Base-by-base conservation (phyloP, 768 basidiomycete genomes). In the Tylopilus vinaceipallidus region DNA sequence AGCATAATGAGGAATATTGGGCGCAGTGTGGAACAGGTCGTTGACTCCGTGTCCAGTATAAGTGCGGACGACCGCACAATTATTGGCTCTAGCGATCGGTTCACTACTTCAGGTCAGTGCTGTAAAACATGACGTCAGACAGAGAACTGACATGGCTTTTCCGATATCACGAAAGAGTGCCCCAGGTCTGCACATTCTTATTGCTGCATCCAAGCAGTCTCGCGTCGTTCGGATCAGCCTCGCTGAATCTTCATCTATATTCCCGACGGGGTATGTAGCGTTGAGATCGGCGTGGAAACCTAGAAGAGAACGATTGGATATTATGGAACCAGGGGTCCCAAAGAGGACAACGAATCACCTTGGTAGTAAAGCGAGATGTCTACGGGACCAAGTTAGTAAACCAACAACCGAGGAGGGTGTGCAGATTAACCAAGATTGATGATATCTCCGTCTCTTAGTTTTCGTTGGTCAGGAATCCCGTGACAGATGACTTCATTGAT, bases 401-500 rank as follows among this genome's bases (percentile, higher is more conserved):
- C 39, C 49, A 46, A 42, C 38, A 50, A 51, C 30, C 33, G 49
- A 32, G 36, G 44, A 32, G 45, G 35, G 30, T 49, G 35, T 44
- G 51, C 34, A 45, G 48, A 64, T 75, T 51, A 54, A 86, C 90
- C 94, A 45, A 99, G 83, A 70, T 99, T 99, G 66, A 98, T 75
- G 57, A 98, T 98, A 71, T 99, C 97, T 16, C 97, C 97, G 56
- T 98, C 91, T 60, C 78, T 78, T 56, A 94, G 69, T 60, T 83
- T 86, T 54, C 89, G 73, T 63, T 87, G 77, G 72, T 95, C 92
- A 32, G 95, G 94, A 54, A 95, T 95, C 49, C 95, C 97, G 67
- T 99, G 97, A 68, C 97, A 98, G 60, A 99, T 95, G 43, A 81
- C 88, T 69, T 98, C 95, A 67, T 99, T 99, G 20, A 98, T 71